A percentile compares a stretch with the other conserved stretches of the same genome.
Evolutionary conservation across 169 alveolate genomes (phyloP).

Genomic region (Plasmodium billcollinsi): DNA sequence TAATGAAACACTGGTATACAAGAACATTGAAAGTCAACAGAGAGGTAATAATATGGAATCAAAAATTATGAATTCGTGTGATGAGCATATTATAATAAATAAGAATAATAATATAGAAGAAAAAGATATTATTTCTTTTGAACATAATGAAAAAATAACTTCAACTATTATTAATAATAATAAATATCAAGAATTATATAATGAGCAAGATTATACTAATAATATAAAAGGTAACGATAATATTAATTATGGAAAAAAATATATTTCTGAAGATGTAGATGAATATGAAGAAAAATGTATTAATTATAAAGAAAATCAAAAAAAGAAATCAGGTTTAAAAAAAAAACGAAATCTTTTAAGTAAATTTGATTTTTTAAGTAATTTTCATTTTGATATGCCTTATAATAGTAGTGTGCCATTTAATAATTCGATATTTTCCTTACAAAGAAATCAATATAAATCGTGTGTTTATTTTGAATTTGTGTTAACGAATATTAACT

Average conservation of each 20-base stretch:
- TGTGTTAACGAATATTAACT: conserved; percentile 50
- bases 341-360: conserved; percentile 18
- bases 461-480: conserved; percentile 44
- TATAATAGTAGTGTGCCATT: conserved; percentile 30
- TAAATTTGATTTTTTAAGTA: conserved; percentile 37
- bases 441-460: conserved; percentile 57
- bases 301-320: conserved; percentile 15
- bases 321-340: conserved; percentile 10
- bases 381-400: conserved; percentile 34
- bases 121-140: background rate
- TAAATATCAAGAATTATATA: background rate
- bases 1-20: background rate
- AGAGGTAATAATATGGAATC: background rate
- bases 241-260: background rate
- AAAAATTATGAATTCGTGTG: too few species aligned
- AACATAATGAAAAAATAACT: background rate
- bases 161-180: background rate
- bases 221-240: background rate
- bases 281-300: conserved; percentile 2
- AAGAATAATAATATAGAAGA: background rate
- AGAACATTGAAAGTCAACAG: too few species aligned
- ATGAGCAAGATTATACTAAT: background rate
- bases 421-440: conserved; percentile 57
- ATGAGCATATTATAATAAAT: too few species aligned
- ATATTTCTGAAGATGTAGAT: background rate